phyloP scores from a whole-genome alignment of 1,284 basidiomycete species.

The Retiboletus flavoniger region DNA sequence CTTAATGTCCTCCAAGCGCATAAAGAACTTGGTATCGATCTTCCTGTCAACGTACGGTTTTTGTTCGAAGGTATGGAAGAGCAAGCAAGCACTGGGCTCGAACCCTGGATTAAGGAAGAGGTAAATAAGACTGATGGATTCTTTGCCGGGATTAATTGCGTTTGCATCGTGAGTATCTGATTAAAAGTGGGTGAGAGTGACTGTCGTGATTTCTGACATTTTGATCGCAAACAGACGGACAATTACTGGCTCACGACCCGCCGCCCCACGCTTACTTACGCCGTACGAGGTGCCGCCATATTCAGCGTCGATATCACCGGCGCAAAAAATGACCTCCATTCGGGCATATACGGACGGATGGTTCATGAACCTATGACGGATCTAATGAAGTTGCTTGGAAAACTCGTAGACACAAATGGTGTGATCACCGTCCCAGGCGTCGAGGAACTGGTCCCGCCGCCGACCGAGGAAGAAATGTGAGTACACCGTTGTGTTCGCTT shows the following conservation, averaged over 20 bases:
- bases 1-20: constrained; percentile 91
- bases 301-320: constrained; percentile 74
- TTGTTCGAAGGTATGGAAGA: constrained; percentile 97
- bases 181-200: too few species aligned
- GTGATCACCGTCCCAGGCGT: constrained; percentile 1
- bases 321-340: constrained; percentile 1
- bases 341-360: constrained; percentile 5
- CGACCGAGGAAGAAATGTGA: background rate
- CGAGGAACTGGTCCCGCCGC: background rate
- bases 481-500: background rate
- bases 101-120: constrained; percentile 82
- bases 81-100: constrained; percentile 30
- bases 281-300: constrained; percentile 83
- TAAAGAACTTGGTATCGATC: constrained; percentile 58
- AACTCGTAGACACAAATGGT: background rate
- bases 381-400: background rate
- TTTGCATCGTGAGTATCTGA: constrained; percentile 76
- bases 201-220: background rate
- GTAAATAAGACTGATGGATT: constrained; percentile 63
- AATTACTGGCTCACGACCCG: constrained; percentile 80
- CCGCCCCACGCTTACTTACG: constrained; percentile 70
- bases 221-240: constrained; percentile 55
- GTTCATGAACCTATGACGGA: constrained; percentile 2
- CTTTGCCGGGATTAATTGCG: constrained; percentile 86
- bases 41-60: constrained; percentile 91